These are phyloP conservation scores for Emmonsiellopsis sp. DNA, from an alignment of 2,329 filamentous ascomycete genomes.

Conservation along the genomic window DNA sequence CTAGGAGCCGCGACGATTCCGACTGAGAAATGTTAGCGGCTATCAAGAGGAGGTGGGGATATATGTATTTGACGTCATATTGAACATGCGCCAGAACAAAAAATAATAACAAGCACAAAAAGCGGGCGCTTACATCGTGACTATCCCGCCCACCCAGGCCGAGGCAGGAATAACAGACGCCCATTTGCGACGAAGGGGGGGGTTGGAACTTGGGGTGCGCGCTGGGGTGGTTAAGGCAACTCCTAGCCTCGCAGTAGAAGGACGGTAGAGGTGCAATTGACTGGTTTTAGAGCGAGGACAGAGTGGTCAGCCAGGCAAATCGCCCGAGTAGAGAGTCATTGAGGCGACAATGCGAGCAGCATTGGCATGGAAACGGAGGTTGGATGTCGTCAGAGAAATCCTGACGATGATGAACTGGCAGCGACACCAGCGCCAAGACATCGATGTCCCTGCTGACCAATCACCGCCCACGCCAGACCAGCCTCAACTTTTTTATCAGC, in stretches of 20 bases:
- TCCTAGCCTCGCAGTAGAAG: neutral
- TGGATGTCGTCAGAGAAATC: neutral
- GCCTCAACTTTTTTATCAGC: neutral
- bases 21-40: conserved; percentile 19
- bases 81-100: conserved; percentile 4
- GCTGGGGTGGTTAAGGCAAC: neutral
- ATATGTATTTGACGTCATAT: no score
- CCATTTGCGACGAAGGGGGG: conserved; percentile 26
- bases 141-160: conserved; percentile 29
- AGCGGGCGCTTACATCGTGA: conserved; percentile 24
- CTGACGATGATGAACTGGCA: conserved; percentile 6
- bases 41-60: no score
- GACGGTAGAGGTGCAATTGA: neutral
- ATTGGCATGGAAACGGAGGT: conserved; percentile 1
- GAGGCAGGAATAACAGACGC: conserved; percentile 37
- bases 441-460: neutral
- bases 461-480: neutral
- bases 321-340: conserved; percentile 9
- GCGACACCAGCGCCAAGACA: neutral
- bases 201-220: neutral
- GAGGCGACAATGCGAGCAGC: conserved; percentile 1
- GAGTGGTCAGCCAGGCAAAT: conserved; percentile 5
- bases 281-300: neutral
- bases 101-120: neutral
- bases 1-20: conserved; percentile 36